Percentiles rank a stretch among this genome's conserved stretches.
Evolutionary conservation across 208 protist genomes (phyloP).

Genomic region (Crithidia bombi): DNA sequence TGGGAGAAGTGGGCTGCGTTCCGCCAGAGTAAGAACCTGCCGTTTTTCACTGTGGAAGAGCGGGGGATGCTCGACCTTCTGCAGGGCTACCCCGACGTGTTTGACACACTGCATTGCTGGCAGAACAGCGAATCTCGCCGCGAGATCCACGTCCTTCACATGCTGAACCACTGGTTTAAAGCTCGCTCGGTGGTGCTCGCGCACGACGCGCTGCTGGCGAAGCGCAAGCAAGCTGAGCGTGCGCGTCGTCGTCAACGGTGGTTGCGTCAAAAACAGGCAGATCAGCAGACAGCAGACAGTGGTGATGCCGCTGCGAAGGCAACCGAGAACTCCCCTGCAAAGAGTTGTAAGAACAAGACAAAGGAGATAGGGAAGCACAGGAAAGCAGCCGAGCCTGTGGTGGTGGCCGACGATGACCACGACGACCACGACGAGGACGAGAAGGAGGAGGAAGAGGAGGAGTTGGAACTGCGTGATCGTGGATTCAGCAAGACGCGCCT

Average conservation of each 20-base stretch:
- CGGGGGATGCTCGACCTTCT: conserved; percentile 75
- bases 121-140: conserved; percentile 71
- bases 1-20: conserved; percentile 79
- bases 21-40: conserved; percentile 28
- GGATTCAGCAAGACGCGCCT: conserved; percentile 94
- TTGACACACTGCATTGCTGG: conserved; percentile 78
- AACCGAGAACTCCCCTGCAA: not conserved
- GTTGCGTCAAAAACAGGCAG: conserved; percentile 2
- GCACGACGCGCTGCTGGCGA: conserved; percentile 68
- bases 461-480: conserved; percentile 91
- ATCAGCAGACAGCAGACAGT: not conserved
- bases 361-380: conserved; percentile 19
- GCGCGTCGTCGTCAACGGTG: conserved; percentile 11
- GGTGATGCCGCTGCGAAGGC: not conserved
- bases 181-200: conserved; percentile 71
- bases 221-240: conserved; percentile 18
- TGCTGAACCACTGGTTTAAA: conserved; percentile 92
- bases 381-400: not conserved
- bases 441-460: conserved; percentile 46
- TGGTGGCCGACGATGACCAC: not conserved
- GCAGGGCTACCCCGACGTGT: conserved; percentile 78
- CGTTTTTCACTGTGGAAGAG: conserved; percentile 68
- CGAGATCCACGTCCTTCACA: conserved; percentile 73
- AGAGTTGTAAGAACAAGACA: conserved; percentile 13
- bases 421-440: conserved; percentile 26